Conservation (phyloP, 441 rosid species). For the Lepidium campestre region DNA sequence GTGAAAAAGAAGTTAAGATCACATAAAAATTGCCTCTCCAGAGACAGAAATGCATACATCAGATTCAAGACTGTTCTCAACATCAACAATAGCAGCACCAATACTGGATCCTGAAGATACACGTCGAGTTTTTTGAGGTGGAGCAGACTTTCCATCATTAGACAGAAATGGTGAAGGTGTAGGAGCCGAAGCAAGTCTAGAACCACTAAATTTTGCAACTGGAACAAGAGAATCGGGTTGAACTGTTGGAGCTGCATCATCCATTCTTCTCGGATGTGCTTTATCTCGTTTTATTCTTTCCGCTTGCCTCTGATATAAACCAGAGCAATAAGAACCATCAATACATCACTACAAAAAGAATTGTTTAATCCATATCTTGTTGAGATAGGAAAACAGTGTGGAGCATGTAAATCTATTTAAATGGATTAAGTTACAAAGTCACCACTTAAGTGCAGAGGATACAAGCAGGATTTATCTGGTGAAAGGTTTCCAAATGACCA, state of each 20-base stretch:
- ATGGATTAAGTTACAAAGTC: background rate
- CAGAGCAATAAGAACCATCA: slow-evolving; percentile 19
- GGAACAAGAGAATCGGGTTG: slow-evolving; percentile 79
- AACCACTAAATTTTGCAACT: slow-evolving; percentile 73
- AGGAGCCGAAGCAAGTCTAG: slow-evolving; percentile 92
- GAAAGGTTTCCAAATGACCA: background rate
- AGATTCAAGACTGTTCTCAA: slow-evolving; percentile 68
- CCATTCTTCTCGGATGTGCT: slow-evolving; percentile 64
- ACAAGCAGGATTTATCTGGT: slow-evolving; percentile 1
- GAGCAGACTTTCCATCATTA: slow-evolving; percentile 30
- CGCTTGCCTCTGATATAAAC: slow-evolving; percentile 65
- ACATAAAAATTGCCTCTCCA: slow-evolving; percentile 44
- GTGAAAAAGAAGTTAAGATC: slow-evolving; percentile 43
- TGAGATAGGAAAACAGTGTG: background rate
- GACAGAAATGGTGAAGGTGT: slow-evolving; percentile 71
- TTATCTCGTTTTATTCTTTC: slow-evolving; percentile 84
- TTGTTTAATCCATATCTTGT: background rate
- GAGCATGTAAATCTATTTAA: background rate
- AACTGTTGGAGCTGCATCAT: slow-evolving; percentile 67
- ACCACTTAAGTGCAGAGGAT: background rate
- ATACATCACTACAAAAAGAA: background rate
- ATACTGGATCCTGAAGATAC: slow-evolving; percentile 67
- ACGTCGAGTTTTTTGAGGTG: slow-evolving; percentile 40
- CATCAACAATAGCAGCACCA: slow-evolving; percentile 95
- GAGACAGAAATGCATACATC: slow-evolving; percentile 75